These are phyloP conservation scores for Paxillus ammoniavirescens DNA, from an alignment of 768 basidiomycete genomes.

Conservation along the genomic window DNA sequence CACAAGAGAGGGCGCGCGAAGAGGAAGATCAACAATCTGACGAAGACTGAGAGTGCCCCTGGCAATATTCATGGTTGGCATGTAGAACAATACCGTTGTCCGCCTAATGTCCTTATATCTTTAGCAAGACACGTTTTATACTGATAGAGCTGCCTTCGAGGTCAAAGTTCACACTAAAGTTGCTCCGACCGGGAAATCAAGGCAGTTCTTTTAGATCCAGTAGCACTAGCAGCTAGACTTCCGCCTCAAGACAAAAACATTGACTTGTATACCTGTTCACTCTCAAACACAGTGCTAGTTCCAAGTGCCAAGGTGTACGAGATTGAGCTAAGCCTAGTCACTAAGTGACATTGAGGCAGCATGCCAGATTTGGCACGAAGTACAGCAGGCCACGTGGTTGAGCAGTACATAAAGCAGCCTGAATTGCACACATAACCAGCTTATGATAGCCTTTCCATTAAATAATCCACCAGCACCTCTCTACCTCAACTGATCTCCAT, in stretches of 20 bases:
- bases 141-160: no score
- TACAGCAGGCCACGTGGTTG: conserved; percentile 3
- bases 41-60: conserved; percentile 44
- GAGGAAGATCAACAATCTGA: conserved; percentile 53
- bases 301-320: no score
- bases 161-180: no score
- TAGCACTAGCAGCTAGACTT: no score
- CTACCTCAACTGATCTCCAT: neutral
- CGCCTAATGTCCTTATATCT: no score
- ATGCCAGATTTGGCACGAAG: conserved; percentile 17
- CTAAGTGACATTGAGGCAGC: neutral
- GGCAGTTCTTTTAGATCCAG: no score
- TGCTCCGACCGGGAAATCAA: no score
- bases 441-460: neutral
- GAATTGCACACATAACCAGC: neutral
- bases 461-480: neutral
- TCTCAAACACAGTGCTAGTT: no score
- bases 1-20: conserved; percentile 59
- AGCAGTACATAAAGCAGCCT: conserved; percentile 13
- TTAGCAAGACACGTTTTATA: no score
- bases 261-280: no score
- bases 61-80: neutral
- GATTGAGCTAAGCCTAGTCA: no score
- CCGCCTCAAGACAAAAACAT: no score
- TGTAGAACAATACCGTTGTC: neutral